A percentile compares a stretch with the other conserved stretches of the same genome.
Evolutionary conservation across 2,329 filamentous ascomycete genomes (phyloP).

Genomic region (Botryosphaeria dothidea): DNA sequence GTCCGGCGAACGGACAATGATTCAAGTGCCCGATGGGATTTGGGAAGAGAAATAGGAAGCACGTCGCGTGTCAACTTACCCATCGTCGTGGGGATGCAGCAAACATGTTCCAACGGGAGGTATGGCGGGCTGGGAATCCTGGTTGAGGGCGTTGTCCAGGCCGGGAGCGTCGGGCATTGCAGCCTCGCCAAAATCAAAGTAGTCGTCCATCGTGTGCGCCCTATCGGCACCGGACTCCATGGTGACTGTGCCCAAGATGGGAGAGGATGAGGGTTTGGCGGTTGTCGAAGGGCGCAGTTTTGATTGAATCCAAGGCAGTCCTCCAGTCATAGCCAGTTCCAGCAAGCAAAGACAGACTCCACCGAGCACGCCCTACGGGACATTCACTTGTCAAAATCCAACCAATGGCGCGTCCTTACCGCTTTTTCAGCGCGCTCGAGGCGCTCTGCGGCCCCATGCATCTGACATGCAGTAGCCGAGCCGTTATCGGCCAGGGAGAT

Average conservation of each 20-base stretch:
- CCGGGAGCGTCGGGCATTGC: slow-evolving; percentile 29
- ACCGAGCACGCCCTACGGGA: background rate
- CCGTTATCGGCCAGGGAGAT: slow-evolving; percentile 2
- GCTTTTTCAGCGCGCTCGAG: background rate
- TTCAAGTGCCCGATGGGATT: background rate
- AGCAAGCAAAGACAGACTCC: too few species aligned
- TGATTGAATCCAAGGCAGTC: background rate
- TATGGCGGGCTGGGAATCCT: slow-evolving; percentile 17
- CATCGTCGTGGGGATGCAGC: slow-evolving; percentile 28
- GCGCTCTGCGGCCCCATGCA: background rate
- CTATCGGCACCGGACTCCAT: slow-evolving; percentile 13
- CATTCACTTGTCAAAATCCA: too few species aligned
- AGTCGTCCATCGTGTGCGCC: slow-evolving; percentile 35
- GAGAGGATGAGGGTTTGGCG: background rate
- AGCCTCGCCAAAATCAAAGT: slow-evolving; percentile 43
- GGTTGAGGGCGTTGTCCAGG: slow-evolving; percentile 21
- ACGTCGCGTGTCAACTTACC: slow-evolving; percentile 24
- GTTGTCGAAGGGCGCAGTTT: background rate
- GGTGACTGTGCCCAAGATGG: background rate
- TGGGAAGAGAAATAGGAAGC: background rate
- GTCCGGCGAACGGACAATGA: background rate
- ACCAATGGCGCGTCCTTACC: background rate
- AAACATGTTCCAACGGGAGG: slow-evolving; percentile 24
- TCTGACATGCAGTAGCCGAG: slow-evolving; percentile 1
- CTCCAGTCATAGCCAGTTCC: background rate